A percentile compares a stretch with the other conserved stretches of the same genome.
Conservation (phyloP, 1,284 basidiomycete genomes). For the Cutaneotrichosporon spelunceum region DNA sequence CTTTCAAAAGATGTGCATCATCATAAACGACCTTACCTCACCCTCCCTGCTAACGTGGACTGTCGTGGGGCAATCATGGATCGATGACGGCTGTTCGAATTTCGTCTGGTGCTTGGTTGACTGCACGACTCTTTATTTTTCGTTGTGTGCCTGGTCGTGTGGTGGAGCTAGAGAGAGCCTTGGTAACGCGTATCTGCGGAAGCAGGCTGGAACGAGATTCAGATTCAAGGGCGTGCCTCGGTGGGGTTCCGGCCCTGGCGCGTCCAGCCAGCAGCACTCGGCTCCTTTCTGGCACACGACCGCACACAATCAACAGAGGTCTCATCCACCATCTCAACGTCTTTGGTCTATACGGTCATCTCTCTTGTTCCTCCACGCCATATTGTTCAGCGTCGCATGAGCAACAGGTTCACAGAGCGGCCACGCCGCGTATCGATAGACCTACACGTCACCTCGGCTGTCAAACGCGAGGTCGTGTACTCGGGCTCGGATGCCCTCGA, state of each 20-base stretch:
- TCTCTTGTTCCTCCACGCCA: neutral
- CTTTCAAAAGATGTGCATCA: neutral
- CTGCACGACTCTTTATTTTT: neutral
- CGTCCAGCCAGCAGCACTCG: too few relatives aligned
- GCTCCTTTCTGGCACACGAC: neutral
- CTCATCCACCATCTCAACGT: neutral
- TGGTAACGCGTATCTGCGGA: too few relatives aligned
- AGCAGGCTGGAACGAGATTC: neutral
- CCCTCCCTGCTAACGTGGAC: neutral
- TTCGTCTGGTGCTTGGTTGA: neutral
- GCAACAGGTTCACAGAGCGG: neutral
- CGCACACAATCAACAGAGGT: neutral
- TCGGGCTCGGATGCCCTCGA: neutral
- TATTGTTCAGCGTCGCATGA: neutral
- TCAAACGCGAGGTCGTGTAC: conserved; percentile 2
- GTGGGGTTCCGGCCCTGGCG: too few relatives aligned
- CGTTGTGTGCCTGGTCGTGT: neutral
- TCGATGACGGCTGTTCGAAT: neutral
- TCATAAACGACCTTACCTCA: neutral
- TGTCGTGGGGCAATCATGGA: neutral
- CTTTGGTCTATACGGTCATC: neutral
- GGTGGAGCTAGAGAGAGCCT: too few relatives aligned
- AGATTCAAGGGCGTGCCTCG: neutral
- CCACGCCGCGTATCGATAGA: conserved; percentile 7
- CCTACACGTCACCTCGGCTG: conserved; percentile 1